phyloP scores from a whole-genome alignment of 129 eudicot species.

The Deinandra increscens region DNA sequence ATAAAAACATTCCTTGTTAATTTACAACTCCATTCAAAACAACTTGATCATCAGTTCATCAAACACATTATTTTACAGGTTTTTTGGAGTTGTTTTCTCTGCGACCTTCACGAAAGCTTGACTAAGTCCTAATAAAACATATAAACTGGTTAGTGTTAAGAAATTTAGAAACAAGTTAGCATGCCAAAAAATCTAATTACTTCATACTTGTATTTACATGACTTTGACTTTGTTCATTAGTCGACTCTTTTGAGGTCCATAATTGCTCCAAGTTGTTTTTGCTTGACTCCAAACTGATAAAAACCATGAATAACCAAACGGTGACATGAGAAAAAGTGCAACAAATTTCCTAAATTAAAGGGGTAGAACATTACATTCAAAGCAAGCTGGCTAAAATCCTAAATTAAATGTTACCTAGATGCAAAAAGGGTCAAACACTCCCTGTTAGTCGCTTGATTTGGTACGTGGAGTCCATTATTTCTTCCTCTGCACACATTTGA shows the following conservation, averaged over 20 bases:
- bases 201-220: slow-evolving; percentile 21
- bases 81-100: slow-evolving; percentile 82
- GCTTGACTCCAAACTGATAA: too few relatives aligned
- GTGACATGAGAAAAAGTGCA: too few relatives aligned
- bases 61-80: slow-evolving; percentile 36
- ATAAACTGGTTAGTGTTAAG: background rate
- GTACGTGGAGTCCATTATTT: too few relatives aligned
- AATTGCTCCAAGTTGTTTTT: slow-evolving; percentile 74
- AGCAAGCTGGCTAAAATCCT: too few relatives aligned
- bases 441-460: too few relatives aligned
- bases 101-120: slow-evolving; percentile 77
- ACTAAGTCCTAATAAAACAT: slow-evolving; percentile 56
- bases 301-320: too few relatives aligned
- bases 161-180: too few relatives aligned
- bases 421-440: too few relatives aligned
- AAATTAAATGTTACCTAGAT: too few relatives aligned
- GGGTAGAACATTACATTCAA: too few relatives aligned
- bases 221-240: slow-evolving; percentile 36
- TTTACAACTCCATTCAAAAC: slow-evolving; percentile 4
- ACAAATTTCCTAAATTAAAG: too few relatives aligned
- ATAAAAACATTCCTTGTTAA: background rate
- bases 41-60: slow-evolving; percentile 5
- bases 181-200: background rate
- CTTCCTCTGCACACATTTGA: too few relatives aligned
- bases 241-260: slow-evolving; percentile 53